Conservation (phyloP, 2,329 filamentous ascomycete genomes). For the Penicillium capsulatum region DNA sequence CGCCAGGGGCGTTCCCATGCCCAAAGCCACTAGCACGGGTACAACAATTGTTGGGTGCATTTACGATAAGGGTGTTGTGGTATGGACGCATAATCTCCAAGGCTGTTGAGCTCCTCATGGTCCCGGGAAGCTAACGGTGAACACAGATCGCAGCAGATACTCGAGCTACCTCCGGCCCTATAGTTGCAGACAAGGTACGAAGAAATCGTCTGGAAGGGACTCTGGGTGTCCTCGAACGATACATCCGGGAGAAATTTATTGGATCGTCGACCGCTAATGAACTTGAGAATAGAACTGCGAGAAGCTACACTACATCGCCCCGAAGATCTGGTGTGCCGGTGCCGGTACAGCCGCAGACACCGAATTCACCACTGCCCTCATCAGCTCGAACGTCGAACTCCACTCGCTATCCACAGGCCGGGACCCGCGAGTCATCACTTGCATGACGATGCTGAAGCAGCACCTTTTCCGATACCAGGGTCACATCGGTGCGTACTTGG, state of each 20-base stretch:
- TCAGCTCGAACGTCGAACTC: conserved; percentile 97
- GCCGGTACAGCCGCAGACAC: conserved; percentile 97
- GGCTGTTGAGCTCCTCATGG: neutral
- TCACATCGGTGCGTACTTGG: conserved; percentile 95
- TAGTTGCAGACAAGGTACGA: conserved; percentile 90
- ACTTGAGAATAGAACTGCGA: conserved; percentile 72
- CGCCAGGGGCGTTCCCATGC: conserved; percentile 85
- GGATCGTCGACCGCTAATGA: conserved; percentile 5
- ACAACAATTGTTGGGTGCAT: conserved; percentile 98
- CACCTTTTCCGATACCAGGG: conserved; percentile 98
- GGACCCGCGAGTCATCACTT: conserved; percentile 94
- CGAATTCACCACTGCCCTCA: conserved; percentile 97
- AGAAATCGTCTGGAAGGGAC: neutral
- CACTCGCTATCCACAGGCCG: conserved; percentile 95
- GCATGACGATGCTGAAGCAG: conserved; percentile 99
- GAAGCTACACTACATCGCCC: conserved; percentile 98
- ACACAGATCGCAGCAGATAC: conserved; percentile 91
- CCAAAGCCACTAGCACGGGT: conserved; percentile 97
- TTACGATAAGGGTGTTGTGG: conserved; percentile 92
- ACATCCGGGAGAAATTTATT: too few relatives aligned
- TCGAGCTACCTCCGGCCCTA: conserved; percentile 91
- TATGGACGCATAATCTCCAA: conserved; percentile 44
- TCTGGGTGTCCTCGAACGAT: too few relatives aligned
- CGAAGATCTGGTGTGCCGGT: conserved; percentile 98
- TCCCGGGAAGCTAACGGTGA: conserved; percentile 22